These are phyloP conservation scores for Arctium minus DNA, from an alignment of 129 eudicot species.

Conservation along the genomic window DNA sequence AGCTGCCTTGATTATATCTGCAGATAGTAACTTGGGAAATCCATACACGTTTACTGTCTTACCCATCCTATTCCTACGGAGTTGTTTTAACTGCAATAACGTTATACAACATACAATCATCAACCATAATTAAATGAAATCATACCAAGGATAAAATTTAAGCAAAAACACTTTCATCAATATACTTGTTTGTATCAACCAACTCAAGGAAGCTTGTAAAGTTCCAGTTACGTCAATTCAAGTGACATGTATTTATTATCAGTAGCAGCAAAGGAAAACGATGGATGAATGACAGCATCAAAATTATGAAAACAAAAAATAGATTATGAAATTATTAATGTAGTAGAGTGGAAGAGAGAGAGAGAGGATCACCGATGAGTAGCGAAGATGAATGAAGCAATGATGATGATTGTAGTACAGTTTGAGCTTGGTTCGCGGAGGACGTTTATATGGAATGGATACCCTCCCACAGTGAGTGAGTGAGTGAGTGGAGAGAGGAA, in stretches of 20 bases:
- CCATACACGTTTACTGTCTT: constrained; percentile 79
- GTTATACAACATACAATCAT: background rate
- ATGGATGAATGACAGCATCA: background rate
- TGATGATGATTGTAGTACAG: background rate
- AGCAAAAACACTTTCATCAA: background rate
- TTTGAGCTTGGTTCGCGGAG: background rate
- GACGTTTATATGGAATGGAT: background rate
- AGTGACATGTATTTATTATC: background rate
- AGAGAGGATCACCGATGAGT: constrained; percentile 1
- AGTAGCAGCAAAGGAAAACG: background rate
- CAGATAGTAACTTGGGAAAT: constrained; percentile 47
- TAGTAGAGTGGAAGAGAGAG: background rate
- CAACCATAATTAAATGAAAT: background rate
- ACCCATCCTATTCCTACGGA: constrained; percentile 44
- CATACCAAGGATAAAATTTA: background rate
- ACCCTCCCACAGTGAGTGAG: no score
- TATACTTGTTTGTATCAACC: background rate
- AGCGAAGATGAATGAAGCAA: background rate
- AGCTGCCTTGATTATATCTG: constrained; percentile 35
- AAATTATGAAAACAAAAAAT: background rate
- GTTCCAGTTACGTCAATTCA: background rate
- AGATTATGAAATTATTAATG: background rate
- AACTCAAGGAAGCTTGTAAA: background rate
- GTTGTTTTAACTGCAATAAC: constrained; percentile 26
- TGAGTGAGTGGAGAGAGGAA: background rate